A percentile compares a stretch with the other conserved stretches of the same genome.
Conservation (phyloP, 495 filamentous ascomycete species). For the Cercophora scortea region DNA sequence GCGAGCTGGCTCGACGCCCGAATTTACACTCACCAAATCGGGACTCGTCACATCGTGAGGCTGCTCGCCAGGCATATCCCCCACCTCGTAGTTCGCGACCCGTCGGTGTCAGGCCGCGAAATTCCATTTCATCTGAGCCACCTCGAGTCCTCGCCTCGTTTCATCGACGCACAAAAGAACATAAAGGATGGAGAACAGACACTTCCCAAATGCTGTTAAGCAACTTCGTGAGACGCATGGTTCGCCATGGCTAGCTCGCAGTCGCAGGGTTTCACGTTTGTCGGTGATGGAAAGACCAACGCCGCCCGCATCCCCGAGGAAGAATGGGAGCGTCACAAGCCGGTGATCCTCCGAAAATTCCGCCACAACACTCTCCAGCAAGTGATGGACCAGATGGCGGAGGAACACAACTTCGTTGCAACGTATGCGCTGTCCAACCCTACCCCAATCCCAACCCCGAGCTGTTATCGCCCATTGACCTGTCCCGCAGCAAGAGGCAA, state of each 20-base stretch:
- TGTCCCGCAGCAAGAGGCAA: slow-evolving; percentile 11
- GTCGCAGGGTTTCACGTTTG: neutral
- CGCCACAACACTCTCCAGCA: neutral
- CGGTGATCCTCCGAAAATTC: neutral
- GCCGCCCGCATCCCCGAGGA: neutral
- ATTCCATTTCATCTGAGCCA: no score
- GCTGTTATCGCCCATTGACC: neutral
- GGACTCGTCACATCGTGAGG: no score
- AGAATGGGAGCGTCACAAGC: neutral
- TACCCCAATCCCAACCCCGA: no score
- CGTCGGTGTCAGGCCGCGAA: no score
- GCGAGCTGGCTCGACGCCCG: no score
- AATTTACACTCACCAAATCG: no score
- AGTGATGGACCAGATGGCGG: slow-evolving; percentile 1
- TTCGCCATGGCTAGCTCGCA: neutral
- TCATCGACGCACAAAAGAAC: neutral
- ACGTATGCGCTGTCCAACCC: slow-evolving; percentile 11
- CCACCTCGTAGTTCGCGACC: no score
- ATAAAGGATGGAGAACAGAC: no score
- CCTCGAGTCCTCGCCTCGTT: no score
- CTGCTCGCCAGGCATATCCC: no score
- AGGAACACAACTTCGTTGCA: slow-evolving; percentile 15
- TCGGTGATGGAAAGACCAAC: neutral
- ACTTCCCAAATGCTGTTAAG: neutral
- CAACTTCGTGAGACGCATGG: neutral